Conservation (phyloP, 805 yeast genomes). For the Hanseniaspora meyeri region DNA sequence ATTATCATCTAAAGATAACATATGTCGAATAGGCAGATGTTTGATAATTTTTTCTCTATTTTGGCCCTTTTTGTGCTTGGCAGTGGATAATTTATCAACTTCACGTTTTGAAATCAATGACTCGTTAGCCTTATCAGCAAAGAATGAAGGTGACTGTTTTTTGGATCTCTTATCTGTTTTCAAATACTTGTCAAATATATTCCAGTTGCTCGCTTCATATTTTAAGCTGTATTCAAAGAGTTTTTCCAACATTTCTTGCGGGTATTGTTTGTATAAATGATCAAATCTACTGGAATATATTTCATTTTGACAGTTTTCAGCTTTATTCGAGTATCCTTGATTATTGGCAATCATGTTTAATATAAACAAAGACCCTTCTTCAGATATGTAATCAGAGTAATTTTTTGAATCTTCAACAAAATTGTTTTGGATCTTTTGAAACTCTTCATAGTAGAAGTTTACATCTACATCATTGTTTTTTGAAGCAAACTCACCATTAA, state of each 20-base stretch:
- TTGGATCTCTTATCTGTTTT: neutral
- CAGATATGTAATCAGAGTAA: constrained; percentile 7
- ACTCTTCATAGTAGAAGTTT: constrained; percentile 10
- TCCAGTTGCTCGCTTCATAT: neutral
- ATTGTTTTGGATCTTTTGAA: constrained; percentile 1
- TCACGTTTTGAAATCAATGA: neutral
- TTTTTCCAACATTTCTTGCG: neutral
- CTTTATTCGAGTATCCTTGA: neutral
- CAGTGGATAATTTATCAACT: neutral
- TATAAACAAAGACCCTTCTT: constrained; percentile 5
- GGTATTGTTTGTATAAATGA: neutral
- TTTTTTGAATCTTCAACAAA: constrained; percentile 7
- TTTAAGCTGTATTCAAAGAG: neutral
- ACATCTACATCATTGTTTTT: constrained; percentile 4
- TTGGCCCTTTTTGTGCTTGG: neutral
- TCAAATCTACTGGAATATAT: constrained; percentile 1
- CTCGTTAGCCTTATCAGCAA: neutral
- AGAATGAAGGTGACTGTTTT: no score
- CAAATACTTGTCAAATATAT: constrained; percentile 2
- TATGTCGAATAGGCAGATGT: neutral
- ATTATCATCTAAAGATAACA: neutral
- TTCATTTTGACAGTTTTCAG: neutral
- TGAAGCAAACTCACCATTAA: neutral
- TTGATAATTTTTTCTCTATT: constrained; percentile 9
- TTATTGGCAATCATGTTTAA: neutral